phyloP scores from a whole-genome alignment of 2,329 filamentous ascomycete genomes.

The Onygenales sp. region DNA sequence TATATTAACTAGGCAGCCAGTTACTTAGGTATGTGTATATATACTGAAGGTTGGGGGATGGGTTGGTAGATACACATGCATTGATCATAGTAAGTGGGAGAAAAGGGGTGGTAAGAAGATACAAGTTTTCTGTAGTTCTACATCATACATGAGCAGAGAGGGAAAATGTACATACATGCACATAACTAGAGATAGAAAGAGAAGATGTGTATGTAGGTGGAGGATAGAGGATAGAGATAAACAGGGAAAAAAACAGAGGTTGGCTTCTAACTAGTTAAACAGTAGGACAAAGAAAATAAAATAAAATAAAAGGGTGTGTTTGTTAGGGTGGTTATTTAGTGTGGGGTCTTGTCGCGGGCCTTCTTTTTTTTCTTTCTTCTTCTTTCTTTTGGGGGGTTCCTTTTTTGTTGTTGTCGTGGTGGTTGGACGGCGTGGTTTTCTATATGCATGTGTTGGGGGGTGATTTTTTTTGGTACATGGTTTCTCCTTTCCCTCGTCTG shows the following conservation, averaged over 20 bases:
- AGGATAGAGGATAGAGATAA: no score
- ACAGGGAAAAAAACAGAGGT: neutral
- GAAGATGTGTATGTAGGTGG: neutral
- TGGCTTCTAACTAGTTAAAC: no score
- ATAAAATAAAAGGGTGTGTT: neutral
- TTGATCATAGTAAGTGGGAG: no score
- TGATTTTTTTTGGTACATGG: constrained; percentile 1
- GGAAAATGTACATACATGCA: neutral
- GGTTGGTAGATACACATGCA: no score
- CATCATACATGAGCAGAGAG: no score
- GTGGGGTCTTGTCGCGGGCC: neutral
- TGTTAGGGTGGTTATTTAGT: neutral
- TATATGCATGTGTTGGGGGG: neutral
- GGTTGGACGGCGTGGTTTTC: neutral
- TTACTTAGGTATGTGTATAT: no score
- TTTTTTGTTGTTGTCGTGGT: no score
- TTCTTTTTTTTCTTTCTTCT: neutral
- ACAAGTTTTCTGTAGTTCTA: no score
- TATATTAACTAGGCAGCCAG: no score
- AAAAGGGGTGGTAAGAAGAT: no score
- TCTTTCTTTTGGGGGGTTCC: neutral
- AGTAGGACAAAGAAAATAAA: neutral
- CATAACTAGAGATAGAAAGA: neutral
- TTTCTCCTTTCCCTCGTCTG: neutral
- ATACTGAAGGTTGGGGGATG: no score